Conservation (phyloP, 306 rosid genomes). For the Delonix regia region DNA sequence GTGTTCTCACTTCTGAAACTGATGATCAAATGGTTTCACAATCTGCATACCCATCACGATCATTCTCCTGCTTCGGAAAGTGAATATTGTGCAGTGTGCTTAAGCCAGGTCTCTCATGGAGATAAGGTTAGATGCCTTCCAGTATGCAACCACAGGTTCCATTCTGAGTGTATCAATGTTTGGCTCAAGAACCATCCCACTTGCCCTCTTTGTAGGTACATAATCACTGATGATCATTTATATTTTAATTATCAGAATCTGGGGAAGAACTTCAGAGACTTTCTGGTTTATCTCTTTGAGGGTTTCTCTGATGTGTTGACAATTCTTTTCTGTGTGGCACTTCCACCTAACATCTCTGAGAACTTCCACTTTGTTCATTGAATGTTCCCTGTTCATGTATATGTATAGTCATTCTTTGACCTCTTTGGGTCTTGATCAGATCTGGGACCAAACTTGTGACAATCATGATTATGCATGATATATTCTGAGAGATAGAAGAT, state of each 20-base stretch:
- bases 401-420: neutral
- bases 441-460: too few species aligned
- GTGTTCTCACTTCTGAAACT: neutral
- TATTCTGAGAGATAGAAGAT: too few species aligned
- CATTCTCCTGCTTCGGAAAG: neutral
- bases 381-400: neutral
- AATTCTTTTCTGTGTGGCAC: neutral
- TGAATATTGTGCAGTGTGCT: conserved; percentile 38
- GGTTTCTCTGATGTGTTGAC: neutral
- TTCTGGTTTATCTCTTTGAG: neutral
- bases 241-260: neutral
- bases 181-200: conserved; percentile 35
- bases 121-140: conserved; percentile 10
- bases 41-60: neutral
- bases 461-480: too few species aligned
- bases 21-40: neutral
- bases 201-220: conserved; percentile 41
- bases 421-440: too few species aligned
- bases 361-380: conserved; percentile 7
- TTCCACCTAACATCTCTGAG: neutral
- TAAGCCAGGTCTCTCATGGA: neutral
- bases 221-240: neutral
- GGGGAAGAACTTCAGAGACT: neutral
- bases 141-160: conserved; percentile 34
- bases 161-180: conserved; percentile 19